These are phyloP conservation scores for Clitoria ternatea DNA, from an alignment of 306 rosid species.

Conservation along the genomic window DNA sequence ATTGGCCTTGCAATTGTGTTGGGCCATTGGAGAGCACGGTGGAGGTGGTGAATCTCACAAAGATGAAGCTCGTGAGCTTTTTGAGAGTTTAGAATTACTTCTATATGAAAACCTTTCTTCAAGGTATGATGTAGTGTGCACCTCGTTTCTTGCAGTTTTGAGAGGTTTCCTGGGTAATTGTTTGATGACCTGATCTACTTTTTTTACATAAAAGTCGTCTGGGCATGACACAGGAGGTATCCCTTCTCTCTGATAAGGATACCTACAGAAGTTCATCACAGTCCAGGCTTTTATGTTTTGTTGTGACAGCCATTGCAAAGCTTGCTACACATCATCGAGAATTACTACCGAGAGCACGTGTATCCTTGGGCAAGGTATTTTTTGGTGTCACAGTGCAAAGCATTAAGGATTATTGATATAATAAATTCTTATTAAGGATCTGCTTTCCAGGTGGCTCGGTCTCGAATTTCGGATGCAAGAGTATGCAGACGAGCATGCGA, in stretches of 20 bases:
- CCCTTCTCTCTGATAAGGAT: slow-evolving; percentile 44
- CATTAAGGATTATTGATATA: not conserved
- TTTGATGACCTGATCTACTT: slow-evolving; percentile 22
- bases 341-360: slow-evolving; percentile 84
- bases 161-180: slow-evolving; percentile 2
- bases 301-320: slow-evolving; percentile 93
- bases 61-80: slow-evolving; percentile 97
- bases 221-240: slow-evolving; percentile 66
- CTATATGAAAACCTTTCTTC: slow-evolving; percentile 90
- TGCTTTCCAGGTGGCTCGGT: slow-evolving; percentile 71
- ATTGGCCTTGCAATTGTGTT: slow-evolving; percentile 89
- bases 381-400: slow-evolving; percentile 1
- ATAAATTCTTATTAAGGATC: slow-evolving; percentile 15
- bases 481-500: slow-evolving; percentile 93
- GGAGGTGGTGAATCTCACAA: slow-evolving; percentile 93
- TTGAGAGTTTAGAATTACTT: slow-evolving; percentile 92
- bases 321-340: slow-evolving; percentile 89
- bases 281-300: slow-evolving; percentile 92
- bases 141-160: slow-evolving; percentile 21
- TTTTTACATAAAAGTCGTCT: slow-evolving; percentile 57
- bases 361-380: slow-evolving; percentile 88
- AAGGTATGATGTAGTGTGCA: slow-evolving; percentile 47
- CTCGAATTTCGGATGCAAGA: slow-evolving; percentile 75
- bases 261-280: slow-evolving; percentile 71
- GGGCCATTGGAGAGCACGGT: slow-evolving; percentile 99